These are phyloP conservation scores for Chaetomiaceae sp. DNA, from an alignment of 2,329 filamentous ascomycete genomes.

Conservation along the genomic window DNA sequence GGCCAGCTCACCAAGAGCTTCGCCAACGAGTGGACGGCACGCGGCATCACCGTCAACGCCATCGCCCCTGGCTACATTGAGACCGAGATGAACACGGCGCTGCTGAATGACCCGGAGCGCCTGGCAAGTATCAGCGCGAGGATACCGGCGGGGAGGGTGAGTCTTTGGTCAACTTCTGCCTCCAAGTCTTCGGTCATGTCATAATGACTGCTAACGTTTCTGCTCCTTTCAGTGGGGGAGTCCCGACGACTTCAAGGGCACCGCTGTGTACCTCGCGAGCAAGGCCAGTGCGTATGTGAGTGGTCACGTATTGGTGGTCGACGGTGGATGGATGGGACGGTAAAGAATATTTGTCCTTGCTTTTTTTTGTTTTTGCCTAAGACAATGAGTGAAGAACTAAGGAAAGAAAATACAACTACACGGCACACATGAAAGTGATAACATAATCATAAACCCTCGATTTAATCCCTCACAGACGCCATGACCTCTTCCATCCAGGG, in stretches of 20 bases:
- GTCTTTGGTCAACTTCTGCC: background rate
- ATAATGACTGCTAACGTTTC: background rate
- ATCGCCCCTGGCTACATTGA: constrained; percentile 87
- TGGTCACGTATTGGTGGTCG: constrained; percentile 77
- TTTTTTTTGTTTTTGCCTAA: background rate
- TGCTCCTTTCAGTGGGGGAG: constrained; percentile 66
- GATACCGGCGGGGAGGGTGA: constrained; percentile 69
- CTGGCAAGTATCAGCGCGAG: constrained; percentile 69
- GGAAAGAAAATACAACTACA: background rate
- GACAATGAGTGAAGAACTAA: too few relatives aligned
- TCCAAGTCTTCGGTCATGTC: background rate
- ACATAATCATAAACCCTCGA: background rate
- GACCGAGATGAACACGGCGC: constrained; percentile 89
- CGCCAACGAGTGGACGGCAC: constrained; percentile 78
- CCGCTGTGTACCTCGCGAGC: constrained; percentile 71
- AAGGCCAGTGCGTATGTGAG: constrained; percentile 75
- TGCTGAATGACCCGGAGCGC: constrained; percentile 67
- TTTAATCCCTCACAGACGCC: constrained; percentile 27
- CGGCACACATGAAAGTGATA: background rate
- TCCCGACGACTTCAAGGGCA: constrained; percentile 85
- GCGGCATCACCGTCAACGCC: constrained; percentile 79
- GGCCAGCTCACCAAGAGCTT: constrained; percentile 81
- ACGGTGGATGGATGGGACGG: constrained; percentile 91
- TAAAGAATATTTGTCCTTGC: constrained; percentile 40
- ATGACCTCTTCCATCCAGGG: constrained; percentile 59